Base-by-base conservation (phyloP, 768 basidiomycete genomes). In the Serpula lacrymans region DNA sequence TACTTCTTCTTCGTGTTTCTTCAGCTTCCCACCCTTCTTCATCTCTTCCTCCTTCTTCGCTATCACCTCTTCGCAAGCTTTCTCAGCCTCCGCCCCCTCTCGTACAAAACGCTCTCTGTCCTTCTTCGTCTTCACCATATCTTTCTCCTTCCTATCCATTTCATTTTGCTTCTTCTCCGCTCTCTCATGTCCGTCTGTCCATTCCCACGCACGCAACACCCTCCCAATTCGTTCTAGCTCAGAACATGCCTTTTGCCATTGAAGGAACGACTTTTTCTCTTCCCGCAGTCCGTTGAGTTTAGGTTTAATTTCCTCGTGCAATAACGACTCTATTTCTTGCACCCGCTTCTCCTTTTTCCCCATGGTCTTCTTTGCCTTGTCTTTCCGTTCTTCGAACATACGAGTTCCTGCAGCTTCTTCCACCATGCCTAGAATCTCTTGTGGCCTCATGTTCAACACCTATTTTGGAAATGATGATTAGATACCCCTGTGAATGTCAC, bases 351-450 rank as follows among this genome's bases (percentile, higher is more conserved):
- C 91, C 68, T 98, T 98, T 75, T 95, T 97, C 18, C 75, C 75
- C 86, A 99, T 99, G 0, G 90, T 96, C 64, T 88, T 91, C 56
- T 84, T 78, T 6, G 95, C 94, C 61, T 96, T 96, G 59, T 96
- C 93, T 58, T 98, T 99, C 13, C 89, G 80, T 39, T 98, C 95
- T 60, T 99, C 96, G 54, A 97, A 99, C 96, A 98, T 98, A 20
- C 92, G 84, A 21, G 96, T 99, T 5, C 96, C 96, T 0, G 94
- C 91, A 0, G 96, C 96, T 60, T 99, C 96, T 62, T 98, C 96
- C 3, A 98, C 89, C 88, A 99, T 95, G 1, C 93, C 91, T 10
- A 99, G 76, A 45, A 98, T 95, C 60, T 99, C 96, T 69, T 88
- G 86, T 0, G 96, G 94, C 18, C 90, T 85, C 96, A 99, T 98